phyloP scores from a whole-genome alignment of 2,329 filamentous ascomycete genomes.

The Aspergillus carbonarius region DNA sequence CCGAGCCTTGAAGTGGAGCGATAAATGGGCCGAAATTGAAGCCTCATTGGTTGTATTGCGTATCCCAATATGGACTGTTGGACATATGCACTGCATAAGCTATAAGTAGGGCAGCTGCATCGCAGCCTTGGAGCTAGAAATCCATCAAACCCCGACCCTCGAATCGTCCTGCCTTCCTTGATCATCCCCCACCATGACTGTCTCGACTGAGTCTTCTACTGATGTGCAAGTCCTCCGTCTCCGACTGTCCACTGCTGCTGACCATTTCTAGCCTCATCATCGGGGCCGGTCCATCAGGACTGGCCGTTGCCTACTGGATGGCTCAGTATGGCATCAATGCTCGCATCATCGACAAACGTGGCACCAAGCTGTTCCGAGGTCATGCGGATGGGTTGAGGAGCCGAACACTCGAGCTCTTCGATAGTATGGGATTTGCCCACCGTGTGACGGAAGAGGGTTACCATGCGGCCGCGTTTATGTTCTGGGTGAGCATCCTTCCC shows the following conservation, averaged over 20 bases:
- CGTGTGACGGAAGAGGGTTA: constrained; percentile 64
- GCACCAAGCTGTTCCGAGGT: constrained; percentile 34
- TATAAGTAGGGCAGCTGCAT: background rate
- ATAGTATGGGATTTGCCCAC: constrained; percentile 67
- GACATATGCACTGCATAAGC: background rate
- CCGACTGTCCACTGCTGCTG: background rate
- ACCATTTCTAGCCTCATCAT: constrained; percentile 35
- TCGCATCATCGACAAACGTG: constrained; percentile 49
- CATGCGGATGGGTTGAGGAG: constrained; percentile 21
- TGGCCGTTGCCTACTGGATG: constrained; percentile 52
- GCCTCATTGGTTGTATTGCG: background rate
- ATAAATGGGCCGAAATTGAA: background rate
- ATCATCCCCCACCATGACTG: background rate
- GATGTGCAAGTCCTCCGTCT: constrained; percentile 7
- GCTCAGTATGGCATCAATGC: constrained; percentile 49
- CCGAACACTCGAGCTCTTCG: constrained; percentile 54
- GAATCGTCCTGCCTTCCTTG: background rate
- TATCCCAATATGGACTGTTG: background rate
- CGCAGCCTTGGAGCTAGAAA: no score
- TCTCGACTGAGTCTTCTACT: constrained; percentile 6
- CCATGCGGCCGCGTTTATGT: constrained; percentile 64
- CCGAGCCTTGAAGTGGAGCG: background rate
- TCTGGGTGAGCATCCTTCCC: constrained; percentile 37
- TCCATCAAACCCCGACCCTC: background rate
- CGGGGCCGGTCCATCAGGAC: constrained; percentile 52